Conservation (phyloP, 2,329 filamentous ascomycete species). For the Diplodia scrobiculata region DNA sequence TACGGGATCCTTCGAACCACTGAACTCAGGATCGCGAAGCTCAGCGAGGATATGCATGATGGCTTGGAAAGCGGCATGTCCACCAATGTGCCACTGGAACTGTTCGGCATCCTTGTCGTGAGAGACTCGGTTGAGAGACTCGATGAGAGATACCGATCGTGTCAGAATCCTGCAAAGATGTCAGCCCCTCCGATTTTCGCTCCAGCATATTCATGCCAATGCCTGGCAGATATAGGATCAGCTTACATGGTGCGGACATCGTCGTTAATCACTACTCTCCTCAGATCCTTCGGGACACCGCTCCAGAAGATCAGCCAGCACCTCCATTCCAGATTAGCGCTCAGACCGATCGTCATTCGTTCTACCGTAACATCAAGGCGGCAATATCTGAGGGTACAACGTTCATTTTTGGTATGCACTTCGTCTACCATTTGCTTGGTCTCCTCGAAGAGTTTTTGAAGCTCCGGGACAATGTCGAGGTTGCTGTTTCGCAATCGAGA, state of each 20-base stretch:
- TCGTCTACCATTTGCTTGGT: constrained; percentile 44
- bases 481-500: constrained; percentile 7
- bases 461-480: constrained; percentile 38
- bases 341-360: constrained; percentile 39
- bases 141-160: constrained; percentile 45
- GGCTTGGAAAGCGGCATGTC: constrained; percentile 31
- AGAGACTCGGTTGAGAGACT: constrained; percentile 42
- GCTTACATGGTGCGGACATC: constrained; percentile 24
- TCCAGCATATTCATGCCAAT: background rate
- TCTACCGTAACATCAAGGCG: constrained; percentile 40
- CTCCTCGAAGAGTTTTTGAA: constrained; percentile 41
- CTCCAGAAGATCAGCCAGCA: constrained; percentile 46
- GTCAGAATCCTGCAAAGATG: constrained; percentile 41
- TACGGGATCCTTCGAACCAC: constrained; percentile 37
- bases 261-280: constrained; percentile 15
- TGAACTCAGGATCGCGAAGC: constrained; percentile 43
- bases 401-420: constrained; percentile 40
- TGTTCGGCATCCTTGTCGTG: constrained; percentile 42
- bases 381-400: constrained; percentile 40
- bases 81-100: constrained; percentile 46
- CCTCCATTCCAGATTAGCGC: constrained; percentile 43
- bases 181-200: background rate
- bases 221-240: background rate
- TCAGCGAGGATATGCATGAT: constrained; percentile 47
- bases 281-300: constrained; percentile 38